These are phyloP conservation scores for Lactarius psammicola DNA, from an alignment of 768 basidiomycete genomes.

Conservation along the genomic window DNA sequence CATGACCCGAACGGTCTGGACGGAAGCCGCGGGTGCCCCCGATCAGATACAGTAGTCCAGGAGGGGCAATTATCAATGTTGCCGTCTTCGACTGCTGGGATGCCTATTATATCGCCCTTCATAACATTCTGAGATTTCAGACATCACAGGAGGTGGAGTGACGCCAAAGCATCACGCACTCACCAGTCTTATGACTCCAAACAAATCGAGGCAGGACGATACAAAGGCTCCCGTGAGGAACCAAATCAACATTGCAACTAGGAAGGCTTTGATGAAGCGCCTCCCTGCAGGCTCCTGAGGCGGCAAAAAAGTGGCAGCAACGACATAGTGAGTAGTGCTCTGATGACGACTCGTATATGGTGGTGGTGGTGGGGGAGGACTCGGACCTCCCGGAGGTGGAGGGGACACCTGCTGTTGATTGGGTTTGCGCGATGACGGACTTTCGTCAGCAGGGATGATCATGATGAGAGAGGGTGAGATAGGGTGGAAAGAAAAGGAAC, in stretches of 20 bases:
- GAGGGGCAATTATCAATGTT: background rate
- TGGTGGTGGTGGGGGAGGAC: conserved; percentile 8
- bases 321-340: conserved; percentile 5
- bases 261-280: conserved; percentile 34
- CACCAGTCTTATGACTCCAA: conserved; percentile 1
- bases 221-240: conserved; percentile 24
- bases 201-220: conserved; percentile 9
- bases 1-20: conserved; percentile 20
- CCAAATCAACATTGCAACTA: conserved; percentile 33
- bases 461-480: conserved; percentile 5
- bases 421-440: background rate
- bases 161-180: conserved; percentile 27
- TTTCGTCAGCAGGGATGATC: background rate
- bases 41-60: conserved; percentile 21
- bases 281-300: conserved; percentile 12
- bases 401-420: background rate
- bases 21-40: conserved; percentile 30
- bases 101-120: background rate
- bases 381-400: background rate
- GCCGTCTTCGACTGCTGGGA: conserved; percentile 3
- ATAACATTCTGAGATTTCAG: background rate
- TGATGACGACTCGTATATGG: conserved; percentile 16
- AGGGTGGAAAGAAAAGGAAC: background rate
- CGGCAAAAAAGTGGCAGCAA: background rate
- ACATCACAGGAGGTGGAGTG: conserved; percentile 4